Evolutionary conservation across 1,139 yeast species (phyloP), one percentile per base, ranked within the genome.

Genomic region (Blastobotrys arbuscula): DNA sequence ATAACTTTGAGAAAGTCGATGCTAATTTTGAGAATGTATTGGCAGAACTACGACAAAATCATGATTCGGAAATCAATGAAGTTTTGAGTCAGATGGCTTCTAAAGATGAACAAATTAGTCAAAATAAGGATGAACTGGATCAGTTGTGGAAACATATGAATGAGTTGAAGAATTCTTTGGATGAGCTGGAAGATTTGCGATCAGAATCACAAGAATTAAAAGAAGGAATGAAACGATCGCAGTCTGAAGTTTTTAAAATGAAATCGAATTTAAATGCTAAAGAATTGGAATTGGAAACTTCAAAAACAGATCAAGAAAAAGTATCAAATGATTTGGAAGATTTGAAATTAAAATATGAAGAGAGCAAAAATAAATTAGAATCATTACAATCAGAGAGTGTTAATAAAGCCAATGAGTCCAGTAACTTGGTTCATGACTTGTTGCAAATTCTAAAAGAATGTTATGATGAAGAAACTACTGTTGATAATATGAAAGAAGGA

Each of bases 91-190:
- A 45, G 18, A 33, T 48, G 16, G 44, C 16, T 16, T 39, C 39
- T 7, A 48, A 50, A 39, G 51, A 50, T 18, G 43, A 30, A 26
- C 47, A 48, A 23, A n/a, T 50, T 12, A 24, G 36, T 21, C 45
- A 35, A 26, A 20, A 39, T n/a, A 49, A 46, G 16, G 45, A 45
- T 8, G 53, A 50, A 30, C 30, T 45, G 21, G 53, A 45, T 13
- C 43, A 43, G 21, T 30, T 50, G 12, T 45, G 51, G 49, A 45
- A 45, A 13, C 47, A 47, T 13, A 38, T 50, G 51, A 39, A 43
- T 4, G 48, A 42, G 5, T 41, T 44, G 10, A 51, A 50, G 26
- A 38, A 38, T 9, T 45, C 42, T 23, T 16, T 43, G 8, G 39
- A 42, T 28, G 51, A 50, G 21, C 34, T 50, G 38, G 53, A 50